Conservation (phyloP, 1,284 basidiomycete species). For the Ganoderma sp. region DNA sequence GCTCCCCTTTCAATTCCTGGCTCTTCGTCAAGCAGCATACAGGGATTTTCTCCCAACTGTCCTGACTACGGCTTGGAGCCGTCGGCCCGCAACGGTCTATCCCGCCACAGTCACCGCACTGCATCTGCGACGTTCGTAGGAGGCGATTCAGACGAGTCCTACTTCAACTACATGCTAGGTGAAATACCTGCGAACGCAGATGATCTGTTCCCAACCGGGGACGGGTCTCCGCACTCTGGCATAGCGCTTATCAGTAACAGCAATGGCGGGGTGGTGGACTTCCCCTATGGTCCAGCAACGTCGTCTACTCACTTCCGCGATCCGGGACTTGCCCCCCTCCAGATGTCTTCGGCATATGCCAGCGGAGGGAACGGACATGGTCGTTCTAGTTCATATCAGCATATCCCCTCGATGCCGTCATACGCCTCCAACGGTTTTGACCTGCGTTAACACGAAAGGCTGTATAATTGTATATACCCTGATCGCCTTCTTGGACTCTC, state of each 20-base stretch:
- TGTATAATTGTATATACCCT: background rate
- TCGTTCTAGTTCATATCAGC: slow-evolving; percentile 10
- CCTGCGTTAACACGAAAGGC: background rate
- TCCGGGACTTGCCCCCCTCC: background rate
- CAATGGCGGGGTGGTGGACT: slow-evolving; percentile 12
- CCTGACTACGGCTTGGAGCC: slow-evolving; percentile 16
- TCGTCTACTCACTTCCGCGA: slow-evolving; percentile 19
- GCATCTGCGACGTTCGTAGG: background rate
- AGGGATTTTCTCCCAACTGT: slow-evolving; percentile 11
- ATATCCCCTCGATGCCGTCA: slow-evolving; percentile 14
- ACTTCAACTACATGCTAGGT: slow-evolving; percentile 24
- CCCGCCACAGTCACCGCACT: slow-evolving; percentile 1
- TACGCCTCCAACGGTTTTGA: slow-evolving; percentile 9
- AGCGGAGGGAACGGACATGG: slow-evolving; percentile 1
- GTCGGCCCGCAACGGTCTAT: slow-evolving; percentile 10
- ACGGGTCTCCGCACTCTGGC: slow-evolving; percentile 9
- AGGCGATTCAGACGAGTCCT: slow-evolving; percentile 20
- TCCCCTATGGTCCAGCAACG: slow-evolving; percentile 8
- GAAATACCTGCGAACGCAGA: slow-evolving; percentile 18
- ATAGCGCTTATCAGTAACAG: slow-evolving; percentile 5
- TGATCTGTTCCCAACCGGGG: slow-evolving; percentile 15
- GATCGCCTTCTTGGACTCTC: slow-evolving; percentile 14
- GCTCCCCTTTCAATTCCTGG: slow-evolving; percentile 23
- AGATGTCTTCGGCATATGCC: background rate
- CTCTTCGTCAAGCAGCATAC: slow-evolving; percentile 14